Evolutionary conservation across 306 rosid genomes (phyloP).

Genomic region (Sesbania bispinosa): DNA sequence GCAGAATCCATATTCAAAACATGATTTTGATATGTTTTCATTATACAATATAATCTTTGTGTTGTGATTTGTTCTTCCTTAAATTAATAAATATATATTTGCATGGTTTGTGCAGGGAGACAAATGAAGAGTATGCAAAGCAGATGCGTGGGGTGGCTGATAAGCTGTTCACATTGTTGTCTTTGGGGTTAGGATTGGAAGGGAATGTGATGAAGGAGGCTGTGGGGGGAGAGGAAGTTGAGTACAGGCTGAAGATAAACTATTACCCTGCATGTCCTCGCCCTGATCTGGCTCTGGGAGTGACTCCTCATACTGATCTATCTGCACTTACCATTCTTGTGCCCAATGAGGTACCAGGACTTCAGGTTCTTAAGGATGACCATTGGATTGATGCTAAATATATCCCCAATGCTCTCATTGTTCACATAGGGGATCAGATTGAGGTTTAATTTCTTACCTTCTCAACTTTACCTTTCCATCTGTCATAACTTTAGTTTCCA

Average conservation of each 20-base stretch:
- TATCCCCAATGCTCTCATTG: constrained; percentile 30
- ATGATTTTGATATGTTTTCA: too few species aligned
- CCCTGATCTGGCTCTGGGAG: constrained; percentile 28
- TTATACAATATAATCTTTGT: too few species aligned
- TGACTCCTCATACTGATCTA: constrained; percentile 21
- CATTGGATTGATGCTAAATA: constrained; percentile 31
- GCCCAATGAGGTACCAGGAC: constrained; percentile 35
- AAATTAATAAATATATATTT: too few species aligned
- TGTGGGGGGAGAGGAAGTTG: constrained; percentile 35
- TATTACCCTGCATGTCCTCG: constrained; percentile 53
- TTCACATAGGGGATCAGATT: constrained; percentile 38
- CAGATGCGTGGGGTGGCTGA: constrained; percentile 30
- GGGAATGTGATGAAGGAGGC: constrained; percentile 31
- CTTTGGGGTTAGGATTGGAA: constrained; percentile 38
- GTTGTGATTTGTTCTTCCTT: too few species aligned
- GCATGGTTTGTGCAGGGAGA: constrained; percentile 26
- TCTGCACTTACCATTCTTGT: constrained; percentile 17
- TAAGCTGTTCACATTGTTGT: constrained; percentile 23
- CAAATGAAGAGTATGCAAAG: constrained; percentile 33
- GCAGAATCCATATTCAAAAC: too few species aligned
- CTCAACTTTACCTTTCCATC: too few species aligned
- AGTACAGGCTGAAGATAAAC: constrained; percentile 35
- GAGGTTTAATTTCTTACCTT: constrained; percentile 7
- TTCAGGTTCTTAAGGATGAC: constrained; percentile 33
- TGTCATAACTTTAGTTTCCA: too few species aligned